Evolutionary conservation across 2,329 filamentous ascomycete genomes (phyloP).

Genomic region (Ophiognomonia clavigignenti-juglandacearum): DNA sequence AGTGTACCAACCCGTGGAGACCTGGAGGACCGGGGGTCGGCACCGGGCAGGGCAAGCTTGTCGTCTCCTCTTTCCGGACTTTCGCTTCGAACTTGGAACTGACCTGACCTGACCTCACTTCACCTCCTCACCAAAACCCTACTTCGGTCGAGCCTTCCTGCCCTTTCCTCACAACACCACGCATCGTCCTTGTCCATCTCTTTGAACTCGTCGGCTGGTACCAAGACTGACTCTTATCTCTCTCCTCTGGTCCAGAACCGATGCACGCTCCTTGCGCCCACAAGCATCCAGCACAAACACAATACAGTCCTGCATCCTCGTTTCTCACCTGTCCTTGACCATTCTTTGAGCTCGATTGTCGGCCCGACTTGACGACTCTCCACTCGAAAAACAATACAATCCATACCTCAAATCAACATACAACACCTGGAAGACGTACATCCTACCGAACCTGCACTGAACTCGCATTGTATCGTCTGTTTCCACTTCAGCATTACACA

Average conservation of each 20-base stretch:
- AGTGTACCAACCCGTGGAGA: no score
- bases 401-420: constrained; percentile 36
- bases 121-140: not conserved
- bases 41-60: no score
- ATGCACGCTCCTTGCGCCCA: constrained; percentile 4
- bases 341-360: constrained; percentile 17
- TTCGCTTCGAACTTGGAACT: no score
- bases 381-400: constrained; percentile 35
- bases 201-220: constrained; percentile 7
- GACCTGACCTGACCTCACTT: constrained; percentile 5
- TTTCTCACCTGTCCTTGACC: constrained; percentile 18
- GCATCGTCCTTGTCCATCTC: not conserved
- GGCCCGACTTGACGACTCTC: not conserved
- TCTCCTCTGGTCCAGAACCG: constrained; percentile 4
- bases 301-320: not conserved
- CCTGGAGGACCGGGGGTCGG: no score
- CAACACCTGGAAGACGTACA: constrained; percentile 2
- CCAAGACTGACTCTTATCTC: no score
- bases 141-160: not conserved
- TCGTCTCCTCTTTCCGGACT: no score
- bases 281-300: constrained; percentile 15
- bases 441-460: not conserved
- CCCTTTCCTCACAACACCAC: no score
- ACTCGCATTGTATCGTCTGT: not conserved
- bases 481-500: no score